Base-by-base conservation (phyloP, 2,329 filamentous ascomycete species). In the Rhexocercosporidium sp. region DNA sequence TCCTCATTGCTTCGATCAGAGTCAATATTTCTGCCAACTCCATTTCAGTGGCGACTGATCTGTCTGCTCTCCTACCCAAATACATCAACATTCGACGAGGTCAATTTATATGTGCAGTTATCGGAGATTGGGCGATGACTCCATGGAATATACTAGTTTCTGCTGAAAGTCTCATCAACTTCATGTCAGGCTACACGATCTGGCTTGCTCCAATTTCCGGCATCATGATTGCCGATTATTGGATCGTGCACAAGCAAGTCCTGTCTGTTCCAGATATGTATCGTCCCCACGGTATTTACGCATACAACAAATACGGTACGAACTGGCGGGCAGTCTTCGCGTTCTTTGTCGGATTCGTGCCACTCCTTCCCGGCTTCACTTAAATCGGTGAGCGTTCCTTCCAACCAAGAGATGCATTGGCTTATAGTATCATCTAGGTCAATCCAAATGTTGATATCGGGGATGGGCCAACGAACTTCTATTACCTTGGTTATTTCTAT, bases 261-360 rank as follows among this genome's bases (percentile, higher is more conserved):
- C 34, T 37, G 12, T 37, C 34, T 37, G 34, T 37, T 37, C 34
- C 8, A 2, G 34, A 37, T 9, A 11, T 37, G 34, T 37, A 37
- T 37, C 34, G 34, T 11, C 34, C 34, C 12, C 8, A 37, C 34
- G 34, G 34, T 9, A 37, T 3, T 20, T 70, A 70, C 37, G 47
- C 60, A 20, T 70, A 70, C 37, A 70, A 64, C 34, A 57, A 41
- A 12, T 66, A 49, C 14, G 82, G 82, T 0, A 75, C 83, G 57
- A 84, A 84, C 60, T 82, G 78, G 78, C 77, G 82, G 4, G 79
- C 79, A 1, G 78, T 81, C 57, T 68, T 76, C 2, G 77, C 80
- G 6, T 83, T 80, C 78, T 72, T 78, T 4, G 66, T 78, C 11
- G 80, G 81, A 1, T 75, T 79, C 53, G 69, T 59, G 22, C 66